Base-by-base conservation (phyloP, 106 monocot species). In the Posidonia australis region DNA sequence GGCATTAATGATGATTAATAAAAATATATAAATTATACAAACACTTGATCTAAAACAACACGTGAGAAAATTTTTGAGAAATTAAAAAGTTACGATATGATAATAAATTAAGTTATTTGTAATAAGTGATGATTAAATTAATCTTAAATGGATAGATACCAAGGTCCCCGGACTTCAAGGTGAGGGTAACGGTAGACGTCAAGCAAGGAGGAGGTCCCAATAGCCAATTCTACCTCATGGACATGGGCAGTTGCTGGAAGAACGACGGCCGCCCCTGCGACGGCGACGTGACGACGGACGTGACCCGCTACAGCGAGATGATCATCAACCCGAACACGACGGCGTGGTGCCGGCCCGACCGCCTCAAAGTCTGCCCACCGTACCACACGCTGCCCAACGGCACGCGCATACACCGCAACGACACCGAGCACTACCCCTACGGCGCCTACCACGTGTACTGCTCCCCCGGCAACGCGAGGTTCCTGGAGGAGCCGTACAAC, bases 241-340 rank as follows among this genome's bases (percentile, higher is more conserved):
- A 91, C 91, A 86, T 91, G 76, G 91, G 91, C 11, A 76, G 91
- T 64, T 91, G 91, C 81, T 91, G 86, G 91, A 91, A 91, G 70
- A 91, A 91, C 77, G 69, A 70, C 51, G 91, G 86, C 29, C n/a
- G 54, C 1, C 81, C 81, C 1, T 91, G 91, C 67, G 83, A 91
- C 24, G 91, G 91, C 28, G 77, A 91, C 31, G 86, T 84, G 25
- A 77, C 70, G 21, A 77, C 77, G 17, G 91, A 91, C 31, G 91
- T 91, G 28, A 91, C 91, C 5, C 80, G 91, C 18, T 91, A 91
- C 81, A 84, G 86, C 60, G 91, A 91, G 66, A 86, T 91, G 83
- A 84, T 91, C 60, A 60, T 86, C 19, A 86, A 91, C 77, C 91
- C 86, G 0, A 74, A 79, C 5, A 82, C 74, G 0, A 25, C 45